A percentile compares a stretch with the other conserved stretches of the same genome.
Evolutionary conservation across 768 basidiomycete genomes (phyloP).

Genomic region (Leccinum disarticulatum): DNA sequence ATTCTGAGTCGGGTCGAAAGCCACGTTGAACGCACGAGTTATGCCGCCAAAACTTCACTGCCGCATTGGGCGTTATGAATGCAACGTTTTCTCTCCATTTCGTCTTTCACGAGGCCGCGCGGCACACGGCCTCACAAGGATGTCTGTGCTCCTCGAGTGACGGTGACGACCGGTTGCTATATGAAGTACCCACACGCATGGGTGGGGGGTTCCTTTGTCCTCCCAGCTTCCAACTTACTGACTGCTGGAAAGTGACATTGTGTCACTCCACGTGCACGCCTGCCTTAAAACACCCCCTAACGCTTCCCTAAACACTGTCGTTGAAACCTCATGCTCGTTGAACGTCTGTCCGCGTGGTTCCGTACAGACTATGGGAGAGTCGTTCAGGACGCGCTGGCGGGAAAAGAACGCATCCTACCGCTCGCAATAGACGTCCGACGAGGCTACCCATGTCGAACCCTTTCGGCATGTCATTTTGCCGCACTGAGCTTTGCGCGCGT

Average conservation of each 20-base stretch:
- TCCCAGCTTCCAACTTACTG: not conserved
- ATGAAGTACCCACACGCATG: slow-evolving; percentile 11
- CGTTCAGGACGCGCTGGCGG: slow-evolving; percentile 26
- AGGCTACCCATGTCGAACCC: slow-evolving; percentile 35
- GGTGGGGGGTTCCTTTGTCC: not conserved
- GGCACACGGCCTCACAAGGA: not conserved
- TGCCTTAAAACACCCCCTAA: not conserved
- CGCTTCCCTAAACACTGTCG: not conserved
- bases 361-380: slow-evolving; percentile 7
- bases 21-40: not conserved
- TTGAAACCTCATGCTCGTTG: slow-evolving; percentile 11
- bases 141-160: slow-evolving; percentile 8
- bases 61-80: slow-evolving; percentile 14
- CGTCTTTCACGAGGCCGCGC: slow-evolving; percentile 14
- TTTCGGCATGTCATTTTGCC: slow-evolving; percentile 59
- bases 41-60: slow-evolving; percentile 7
- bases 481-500: slow-evolving; percentile 60
- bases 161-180: slow-evolving; percentile 8
- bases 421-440: slow-evolving; percentile 45
- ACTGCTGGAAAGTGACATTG: no score
- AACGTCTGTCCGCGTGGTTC: slow-evolving; percentile 18
- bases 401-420: slow-evolving; percentile 43
- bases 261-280: no score
- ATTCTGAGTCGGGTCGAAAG: no score
- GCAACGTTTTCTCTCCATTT: slow-evolving; percentile 11